A percentile compares a stretch with the other conserved stretches of the same genome.
Evolutionary conservation across 2,329 filamentous ascomycete genomes (phyloP).

Genomic region (Hypoxylon sp.): DNA sequence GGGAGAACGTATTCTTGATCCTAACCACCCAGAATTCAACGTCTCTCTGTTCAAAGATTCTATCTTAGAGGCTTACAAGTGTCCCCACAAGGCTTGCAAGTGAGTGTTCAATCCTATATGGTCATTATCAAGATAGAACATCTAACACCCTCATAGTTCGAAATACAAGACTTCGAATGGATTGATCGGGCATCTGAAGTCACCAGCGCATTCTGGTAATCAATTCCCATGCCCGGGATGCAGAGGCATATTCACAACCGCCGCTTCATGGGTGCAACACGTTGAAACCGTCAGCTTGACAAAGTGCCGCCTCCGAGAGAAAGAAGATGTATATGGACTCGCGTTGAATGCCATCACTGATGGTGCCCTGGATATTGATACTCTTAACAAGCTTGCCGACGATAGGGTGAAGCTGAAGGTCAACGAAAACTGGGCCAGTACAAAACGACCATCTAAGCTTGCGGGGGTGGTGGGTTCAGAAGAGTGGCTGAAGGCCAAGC

Average conservation of each 20-base stretch:
- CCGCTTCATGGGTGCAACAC: constrained; percentile 64
- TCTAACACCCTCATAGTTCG: constrained; percentile 56
- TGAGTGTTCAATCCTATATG: constrained; percentile 53
- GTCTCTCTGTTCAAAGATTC: constrained; percentile 63
- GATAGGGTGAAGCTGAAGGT: constrained; percentile 35
- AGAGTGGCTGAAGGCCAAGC: constrained; percentile 19
- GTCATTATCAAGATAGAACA: background rate
- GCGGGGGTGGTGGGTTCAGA: constrained; percentile 9
- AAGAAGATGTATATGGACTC: constrained; percentile 26
- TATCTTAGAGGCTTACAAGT: constrained; percentile 64
- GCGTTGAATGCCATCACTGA: constrained; percentile 41
- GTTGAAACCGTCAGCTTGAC: constrained; percentile 61
- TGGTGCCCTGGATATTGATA: constrained; percentile 44
- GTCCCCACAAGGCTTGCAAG: constrained; percentile 68
- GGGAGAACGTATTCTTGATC: constrained; percentile 58
- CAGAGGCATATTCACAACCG: constrained; percentile 58
- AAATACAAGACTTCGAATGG: constrained; percentile 55
- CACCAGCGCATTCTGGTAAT: constrained; percentile 58
- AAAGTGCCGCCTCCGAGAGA: constrained; percentile 41
- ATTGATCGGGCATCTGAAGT: constrained; percentile 62
- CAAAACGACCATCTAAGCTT: constrained; percentile 24
- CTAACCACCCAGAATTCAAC: constrained; percentile 64
- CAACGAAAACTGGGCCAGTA: constrained; percentile 31
- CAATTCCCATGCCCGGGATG: constrained; percentile 64
- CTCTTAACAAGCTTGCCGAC: constrained; percentile 13